phyloP scores from a whole-genome alignment of 768 basidiomycete species.

The Tubosaeta sp. region DNA sequence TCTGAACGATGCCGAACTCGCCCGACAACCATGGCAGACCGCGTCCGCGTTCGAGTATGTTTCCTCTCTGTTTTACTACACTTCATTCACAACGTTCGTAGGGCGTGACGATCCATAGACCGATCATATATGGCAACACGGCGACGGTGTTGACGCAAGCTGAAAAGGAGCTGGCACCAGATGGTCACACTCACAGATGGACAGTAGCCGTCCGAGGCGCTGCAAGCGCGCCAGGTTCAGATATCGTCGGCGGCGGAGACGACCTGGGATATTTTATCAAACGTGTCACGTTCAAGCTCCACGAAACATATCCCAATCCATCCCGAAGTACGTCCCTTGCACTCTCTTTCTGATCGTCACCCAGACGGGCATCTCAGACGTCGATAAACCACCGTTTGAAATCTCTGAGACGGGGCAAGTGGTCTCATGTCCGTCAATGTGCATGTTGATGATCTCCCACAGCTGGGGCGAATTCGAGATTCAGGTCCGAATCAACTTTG shows the following conservation, averaged over 20 bases:
- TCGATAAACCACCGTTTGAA: slow-evolving; percentile 93
- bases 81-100: slow-evolving; percentile 26
- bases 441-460: not conserved
- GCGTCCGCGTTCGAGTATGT: slow-evolving; percentile 77
- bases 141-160: slow-evolving; percentile 71
- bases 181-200: slow-evolving; percentile 94
- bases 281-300: slow-evolving; percentile 93
- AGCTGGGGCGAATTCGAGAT: slow-evolving; percentile 99
- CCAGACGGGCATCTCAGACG: slow-evolving; percentile 41
- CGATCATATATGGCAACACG: slow-evolving; percentile 94
- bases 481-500: slow-evolving; percentile 85
- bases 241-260: slow-evolving; percentile 85
- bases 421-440: not conserved
- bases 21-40: slow-evolving; percentile 50
- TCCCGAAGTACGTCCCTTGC: slow-evolving; percentile 62
- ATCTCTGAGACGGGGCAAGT: slow-evolving; percentile 90
- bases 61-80: too few species aligned
- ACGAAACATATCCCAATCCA: slow-evolving; percentile 93
- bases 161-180: slow-evolving; percentile 55
- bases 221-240: slow-evolving; percentile 64
- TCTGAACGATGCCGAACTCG: slow-evolving; percentile 36
- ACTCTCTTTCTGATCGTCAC: not conserved
- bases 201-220: slow-evolving; percentile 93
- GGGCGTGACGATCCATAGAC: slow-evolving; percentile 85
- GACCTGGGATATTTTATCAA: slow-evolving; percentile 91